Evolutionary conservation across 2,329 filamentous ascomycete genomes (phyloP), one percentile per base, ranked within the genome.

Genomic region (Nectriaceae sp.): DNA sequence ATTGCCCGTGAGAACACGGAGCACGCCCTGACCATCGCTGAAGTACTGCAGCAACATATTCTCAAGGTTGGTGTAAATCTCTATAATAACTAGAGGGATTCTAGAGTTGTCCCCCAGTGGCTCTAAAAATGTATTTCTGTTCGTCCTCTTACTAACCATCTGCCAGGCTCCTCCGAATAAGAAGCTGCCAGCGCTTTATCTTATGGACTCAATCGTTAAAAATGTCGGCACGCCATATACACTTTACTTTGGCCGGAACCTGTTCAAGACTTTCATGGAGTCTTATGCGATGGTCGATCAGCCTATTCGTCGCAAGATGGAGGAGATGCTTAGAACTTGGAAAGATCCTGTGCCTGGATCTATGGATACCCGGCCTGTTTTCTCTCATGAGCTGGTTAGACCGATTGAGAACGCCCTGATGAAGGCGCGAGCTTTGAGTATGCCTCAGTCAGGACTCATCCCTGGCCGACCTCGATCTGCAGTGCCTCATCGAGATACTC

Each of bases 211-310:
- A 15, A 93, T 99, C 53, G 92, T 96, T 66, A 99, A 99, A 73
- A 97, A 99, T 75, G 91, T 99, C 53, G 94, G 94, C 52, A 97
- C 93, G 1, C 94, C 94, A 6, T 99, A 99, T 71, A 97, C 93
- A 0, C 79, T 97, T 11, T 97, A 96, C 69, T 88, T 99, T 56
- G 90, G 92, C 44, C 87, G 90, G 35, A 93, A 93, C 64, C 82
- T 99, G 33, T 97, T 93, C 71, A 83, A 87, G 60, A 97, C 90
- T 4, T 99, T 96, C 67, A 97, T 97, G 91, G 90, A 95, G 63
- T 89, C 94, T 31, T 99, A 97, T 67, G 89, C 88, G 3, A 82
- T 95, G 51, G 92, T 97, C 54, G 91, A 96, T 62, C 81, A 82
- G 54, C 79, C 80, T 51, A 91, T 92, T 19, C 85, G 94, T 55